Conservation (phyloP, 2,329 filamentous ascomycete species). For the Eutypella sp. region DNA sequence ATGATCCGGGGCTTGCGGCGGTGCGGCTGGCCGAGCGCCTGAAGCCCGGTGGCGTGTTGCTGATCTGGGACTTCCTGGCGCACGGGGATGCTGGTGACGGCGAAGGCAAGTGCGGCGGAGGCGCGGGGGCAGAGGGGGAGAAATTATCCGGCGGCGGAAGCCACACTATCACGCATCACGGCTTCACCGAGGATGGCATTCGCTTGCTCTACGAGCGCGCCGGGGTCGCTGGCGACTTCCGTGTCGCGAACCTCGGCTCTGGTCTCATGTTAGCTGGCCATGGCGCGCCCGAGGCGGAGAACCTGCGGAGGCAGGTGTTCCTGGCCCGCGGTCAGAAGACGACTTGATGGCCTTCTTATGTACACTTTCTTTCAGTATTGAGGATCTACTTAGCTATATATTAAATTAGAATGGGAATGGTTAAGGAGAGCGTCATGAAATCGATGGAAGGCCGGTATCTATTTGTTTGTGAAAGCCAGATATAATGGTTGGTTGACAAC, state of each 20-base stretch:
- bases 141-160: slow-evolving; percentile 3
- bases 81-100: slow-evolving; percentile 34
- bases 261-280: slow-evolving; percentile 38
- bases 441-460: too few species aligned
- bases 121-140: neutral
- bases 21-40: slow-evolving; percentile 56
- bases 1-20: slow-evolving; percentile 56
- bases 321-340: slow-evolving; percentile 43
- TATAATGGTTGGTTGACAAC: too few species aligned
- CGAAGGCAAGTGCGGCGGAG: slow-evolving; percentile 5
- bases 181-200: slow-evolving; percentile 59
- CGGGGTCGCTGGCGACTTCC: slow-evolving; percentile 53
- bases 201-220: slow-evolving; percentile 58
- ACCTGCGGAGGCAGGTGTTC: slow-evolving; percentile 37
- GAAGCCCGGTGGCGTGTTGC: slow-evolving; percentile 58
- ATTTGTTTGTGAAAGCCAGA: too few species aligned
- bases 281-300: slow-evolving; percentile 9
- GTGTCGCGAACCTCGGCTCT: slow-evolving; percentile 48
- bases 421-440: too few species aligned
- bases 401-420: too few species aligned
- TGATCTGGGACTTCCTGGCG: slow-evolving; percentile 64
- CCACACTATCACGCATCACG: slow-evolving; percentile 58
- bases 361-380: too few species aligned
- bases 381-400: too few species aligned
- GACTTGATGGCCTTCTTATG: too few species aligned